These are phyloP conservation scores for Medicago arabica DNA, from an alignment of 306 rosid species.

Conservation along the genomic window DNA sequence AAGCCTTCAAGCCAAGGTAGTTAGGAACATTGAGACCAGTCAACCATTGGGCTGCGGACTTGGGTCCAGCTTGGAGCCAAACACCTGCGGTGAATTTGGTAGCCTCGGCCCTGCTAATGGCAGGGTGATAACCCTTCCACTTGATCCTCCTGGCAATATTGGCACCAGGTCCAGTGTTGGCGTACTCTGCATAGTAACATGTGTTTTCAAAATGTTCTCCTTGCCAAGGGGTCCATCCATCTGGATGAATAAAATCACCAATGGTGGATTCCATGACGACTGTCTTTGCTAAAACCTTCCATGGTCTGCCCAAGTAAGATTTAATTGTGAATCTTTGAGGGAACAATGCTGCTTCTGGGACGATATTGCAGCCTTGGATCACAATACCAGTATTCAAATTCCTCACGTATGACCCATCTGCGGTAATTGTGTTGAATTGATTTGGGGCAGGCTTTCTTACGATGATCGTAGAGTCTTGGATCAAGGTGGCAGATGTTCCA, in stretches of 20 bases:
- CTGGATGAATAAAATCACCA: constrained; percentile 55
- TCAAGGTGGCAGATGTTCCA: constrained; percentile 49
- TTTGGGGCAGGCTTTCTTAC: constrained; percentile 50
- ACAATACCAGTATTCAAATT: constrained; percentile 49
- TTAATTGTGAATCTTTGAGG: constrained; percentile 48
- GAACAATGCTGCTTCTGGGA: constrained; percentile 52
- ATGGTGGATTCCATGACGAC: constrained; percentile 62
- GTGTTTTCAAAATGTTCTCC: constrained; percentile 10
- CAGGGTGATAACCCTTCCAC: constrained; percentile 57
- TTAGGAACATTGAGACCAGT: constrained; percentile 40
- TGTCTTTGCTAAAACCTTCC: constrained; percentile 60
- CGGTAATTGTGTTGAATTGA: constrained; percentile 64
- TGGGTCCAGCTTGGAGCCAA: constrained; percentile 37
- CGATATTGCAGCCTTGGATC: constrained; percentile 65
- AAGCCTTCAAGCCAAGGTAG: constrained; percentile 26
- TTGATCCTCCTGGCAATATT: constrained; percentile 43
- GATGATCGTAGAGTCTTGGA: constrained; percentile 66
- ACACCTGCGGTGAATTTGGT: constrained; percentile 42
- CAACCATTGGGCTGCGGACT: constrained; percentile 38
- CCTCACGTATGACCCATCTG: constrained; percentile 46
- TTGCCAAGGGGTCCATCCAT: constrained; percentile 53
- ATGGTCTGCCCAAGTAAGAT: constrained; percentile 69
- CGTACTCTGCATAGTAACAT: constrained; percentile 57
- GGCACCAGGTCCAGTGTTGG: constrained; percentile 68
- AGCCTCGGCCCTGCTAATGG: constrained; percentile 53